These are phyloP conservation scores for Nicotiana benthamiana DNA, from an alignment of 257 asterid species.

Conservation along the genomic window DNA sequence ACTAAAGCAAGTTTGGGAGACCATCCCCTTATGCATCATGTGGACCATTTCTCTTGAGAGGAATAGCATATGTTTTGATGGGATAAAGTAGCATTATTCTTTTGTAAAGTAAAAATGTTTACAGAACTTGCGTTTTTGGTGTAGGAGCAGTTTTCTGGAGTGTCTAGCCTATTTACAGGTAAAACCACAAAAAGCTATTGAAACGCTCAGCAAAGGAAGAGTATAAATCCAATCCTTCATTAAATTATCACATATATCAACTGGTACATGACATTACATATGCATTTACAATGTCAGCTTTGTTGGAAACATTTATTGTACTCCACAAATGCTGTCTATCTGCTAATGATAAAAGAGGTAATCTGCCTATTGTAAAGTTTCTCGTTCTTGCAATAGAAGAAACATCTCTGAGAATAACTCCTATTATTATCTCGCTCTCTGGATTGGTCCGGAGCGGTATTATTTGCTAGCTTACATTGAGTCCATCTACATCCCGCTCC, in stretches of 20 bases:
- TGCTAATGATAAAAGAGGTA: not conserved
- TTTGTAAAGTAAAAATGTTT: not conserved
- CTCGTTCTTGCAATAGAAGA: not conserved
- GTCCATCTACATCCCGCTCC: conserved; percentile 4
- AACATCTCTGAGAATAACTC: not conserved
- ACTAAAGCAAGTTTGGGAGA: not conserved
- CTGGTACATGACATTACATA: not conserved
- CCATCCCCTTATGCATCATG: not conserved
- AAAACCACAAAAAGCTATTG: not conserved
- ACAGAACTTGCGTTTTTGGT: not conserved
- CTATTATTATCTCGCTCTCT: conserved; percentile 22
- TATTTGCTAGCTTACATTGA: not conserved
- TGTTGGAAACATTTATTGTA: not conserved
- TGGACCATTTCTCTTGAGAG: not conserved
- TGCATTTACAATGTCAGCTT: not conserved
- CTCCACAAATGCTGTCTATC: not conserved
- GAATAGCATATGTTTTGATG: not conserved
- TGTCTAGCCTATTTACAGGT: not conserved
- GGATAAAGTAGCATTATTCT: not conserved
- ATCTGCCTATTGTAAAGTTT: not conserved
- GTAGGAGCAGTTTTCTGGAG: not conserved
- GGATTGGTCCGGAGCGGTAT: conserved; percentile 23
- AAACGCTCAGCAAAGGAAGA: not conserved
- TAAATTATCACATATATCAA: not conserved
- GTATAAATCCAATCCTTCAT: not conserved